Conservation (phyloP, 2,329 filamentous ascomycete species). For the Aspergillus brunneoviolaceus region DNA sequence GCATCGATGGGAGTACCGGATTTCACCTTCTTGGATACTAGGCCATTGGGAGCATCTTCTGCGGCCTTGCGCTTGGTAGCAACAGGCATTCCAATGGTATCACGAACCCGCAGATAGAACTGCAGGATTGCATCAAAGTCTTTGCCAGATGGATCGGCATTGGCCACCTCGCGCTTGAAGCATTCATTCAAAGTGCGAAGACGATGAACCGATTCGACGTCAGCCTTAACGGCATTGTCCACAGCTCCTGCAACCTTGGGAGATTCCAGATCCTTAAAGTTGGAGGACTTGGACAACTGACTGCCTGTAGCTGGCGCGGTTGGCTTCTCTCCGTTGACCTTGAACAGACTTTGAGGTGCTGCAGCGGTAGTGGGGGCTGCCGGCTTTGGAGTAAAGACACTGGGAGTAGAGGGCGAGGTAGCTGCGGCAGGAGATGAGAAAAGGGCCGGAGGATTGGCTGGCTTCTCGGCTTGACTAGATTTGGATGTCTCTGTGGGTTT, state of each 20-base stretch:
- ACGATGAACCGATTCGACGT: conserved; percentile 27
- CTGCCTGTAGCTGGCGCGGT: conserved; percentile 4
- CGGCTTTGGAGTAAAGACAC: conserved; percentile 10
- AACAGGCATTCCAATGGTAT: conserved; percentile 37
- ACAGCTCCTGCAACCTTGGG: conserved; percentile 19
- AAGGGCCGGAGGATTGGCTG: conserved; percentile 13
- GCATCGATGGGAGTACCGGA: conserved; percentile 1
- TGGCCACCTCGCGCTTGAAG: conserved; percentile 35
- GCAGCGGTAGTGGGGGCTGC: conserved; percentile 7
- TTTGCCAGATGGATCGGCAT: conserved; percentile 32
- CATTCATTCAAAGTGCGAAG: conserved; percentile 36
- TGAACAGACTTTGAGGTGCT: conserved; percentile 14
- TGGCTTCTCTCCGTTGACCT: conserved; percentile 14
- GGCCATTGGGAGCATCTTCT: conserved; percentile 18
- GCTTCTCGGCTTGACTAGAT: conserved; percentile 10
- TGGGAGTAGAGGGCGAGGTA: conserved; percentile 3
- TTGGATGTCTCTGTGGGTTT: conserved; percentile 20
- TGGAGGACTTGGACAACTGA: not conserved
- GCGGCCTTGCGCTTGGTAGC: conserved; percentile 31
- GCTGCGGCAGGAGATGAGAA: conserved; percentile 15
- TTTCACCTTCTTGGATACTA: conserved; percentile 26
- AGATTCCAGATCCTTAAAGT: conserved; percentile 19
- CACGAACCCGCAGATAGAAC: conserved; percentile 40
- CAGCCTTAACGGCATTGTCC: conserved; percentile 18
- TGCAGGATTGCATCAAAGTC: conserved; percentile 38